A percentile compares a stretch with the other conserved stretches of the same genome.
Conservation (phyloP, 208 protist species). For the Phytomonas francai region DNA sequence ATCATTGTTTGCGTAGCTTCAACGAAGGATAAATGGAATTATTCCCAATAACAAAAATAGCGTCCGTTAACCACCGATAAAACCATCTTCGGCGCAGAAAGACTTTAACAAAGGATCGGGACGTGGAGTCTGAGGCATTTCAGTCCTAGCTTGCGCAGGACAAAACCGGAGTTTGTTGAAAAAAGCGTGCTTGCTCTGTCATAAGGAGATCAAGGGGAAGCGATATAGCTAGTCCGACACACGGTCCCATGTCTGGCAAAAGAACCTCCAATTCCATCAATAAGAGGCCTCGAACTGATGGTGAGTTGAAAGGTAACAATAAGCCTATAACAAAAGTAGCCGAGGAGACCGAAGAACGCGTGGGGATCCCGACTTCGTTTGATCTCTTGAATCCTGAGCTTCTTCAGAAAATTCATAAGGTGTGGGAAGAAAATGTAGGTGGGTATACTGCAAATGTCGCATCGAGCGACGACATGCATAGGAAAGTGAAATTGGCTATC, state of each 20-base stretch:
- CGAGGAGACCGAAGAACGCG: too few relatives aligned
- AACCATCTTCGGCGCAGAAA: conserved; percentile 76
- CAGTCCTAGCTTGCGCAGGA: conserved; percentile 67
- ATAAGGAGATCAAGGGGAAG: too few relatives aligned
- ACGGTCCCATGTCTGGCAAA: too few relatives aligned
- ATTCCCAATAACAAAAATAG: conserved; percentile 31
- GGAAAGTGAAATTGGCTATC: too few relatives aligned
- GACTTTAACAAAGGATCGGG: conserved; percentile 40
- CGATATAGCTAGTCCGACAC: too few relatives aligned
- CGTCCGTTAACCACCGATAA: conserved; percentile 67
- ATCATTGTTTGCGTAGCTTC: background rate
- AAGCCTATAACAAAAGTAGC: too few relatives aligned
- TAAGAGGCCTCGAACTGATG: too few relatives aligned
- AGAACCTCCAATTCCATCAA: too few relatives aligned
- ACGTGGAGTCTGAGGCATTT: conserved; percentile 51
- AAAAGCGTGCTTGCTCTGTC: too few relatives aligned
- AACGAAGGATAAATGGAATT: background rate
- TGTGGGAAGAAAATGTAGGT: conserved; percentile 18
- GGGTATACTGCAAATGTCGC: background rate
- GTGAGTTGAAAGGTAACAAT: too few relatives aligned
- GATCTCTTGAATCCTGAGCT: conserved; percentile 18
- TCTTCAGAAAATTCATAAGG: conserved; percentile 14
- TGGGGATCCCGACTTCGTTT: conserved; percentile 8
- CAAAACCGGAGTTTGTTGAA: conserved; percentile 68
- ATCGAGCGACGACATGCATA: too few relatives aligned